Conservation (phyloP, 805 yeast species). For the Kodamaea lidongshanica region DNA sequence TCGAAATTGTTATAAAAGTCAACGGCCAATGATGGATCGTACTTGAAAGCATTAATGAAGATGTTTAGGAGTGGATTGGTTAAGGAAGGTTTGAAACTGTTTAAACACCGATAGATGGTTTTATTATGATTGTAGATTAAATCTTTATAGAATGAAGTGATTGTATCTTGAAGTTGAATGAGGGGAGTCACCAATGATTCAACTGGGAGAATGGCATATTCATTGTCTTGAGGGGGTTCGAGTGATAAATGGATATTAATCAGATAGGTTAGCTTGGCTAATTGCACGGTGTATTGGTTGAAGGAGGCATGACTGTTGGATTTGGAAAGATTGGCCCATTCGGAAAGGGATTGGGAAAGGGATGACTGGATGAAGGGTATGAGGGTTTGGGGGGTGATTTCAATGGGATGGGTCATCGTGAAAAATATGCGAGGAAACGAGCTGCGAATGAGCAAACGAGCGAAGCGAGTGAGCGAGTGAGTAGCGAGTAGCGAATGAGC, state of each 20-base stretch:
- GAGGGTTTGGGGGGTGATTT: too few relatives aligned
- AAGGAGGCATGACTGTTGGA: constrained; percentile 49
- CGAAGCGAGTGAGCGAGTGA: too few relatives aligned
- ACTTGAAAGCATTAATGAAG: constrained; percentile 45
- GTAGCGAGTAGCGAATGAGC: too few relatives aligned
- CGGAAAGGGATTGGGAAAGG: too few relatives aligned
- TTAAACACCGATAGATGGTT: constrained; percentile 62
- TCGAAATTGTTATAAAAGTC: constrained; percentile 65
- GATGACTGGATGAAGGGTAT: too few relatives aligned
- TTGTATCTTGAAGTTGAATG: constrained; percentile 14
- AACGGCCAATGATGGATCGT: constrained; percentile 45
- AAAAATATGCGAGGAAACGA: too few relatives aligned
- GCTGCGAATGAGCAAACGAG: too few relatives aligned
- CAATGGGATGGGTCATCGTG: too few relatives aligned
- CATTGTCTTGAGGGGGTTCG: constrained; percentile 3
- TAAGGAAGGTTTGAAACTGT: constrained; percentile 48
- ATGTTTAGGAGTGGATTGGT: constrained; percentile 60
- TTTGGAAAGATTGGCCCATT: constrained; percentile 40
- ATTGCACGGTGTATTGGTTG: constrained; percentile 35
- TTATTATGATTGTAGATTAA: constrained; percentile 54
- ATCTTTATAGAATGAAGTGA: constrained; percentile 40
- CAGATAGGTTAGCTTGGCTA: constrained; percentile 27
- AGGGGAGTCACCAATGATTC: too few relatives aligned
- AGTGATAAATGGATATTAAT: constrained; percentile 15
- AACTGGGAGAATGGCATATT: constrained; percentile 1